phyloP scores from a whole-genome alignment of 2,329 filamentous ascomycete species.

The Phialophora verrucosa region DNA sequence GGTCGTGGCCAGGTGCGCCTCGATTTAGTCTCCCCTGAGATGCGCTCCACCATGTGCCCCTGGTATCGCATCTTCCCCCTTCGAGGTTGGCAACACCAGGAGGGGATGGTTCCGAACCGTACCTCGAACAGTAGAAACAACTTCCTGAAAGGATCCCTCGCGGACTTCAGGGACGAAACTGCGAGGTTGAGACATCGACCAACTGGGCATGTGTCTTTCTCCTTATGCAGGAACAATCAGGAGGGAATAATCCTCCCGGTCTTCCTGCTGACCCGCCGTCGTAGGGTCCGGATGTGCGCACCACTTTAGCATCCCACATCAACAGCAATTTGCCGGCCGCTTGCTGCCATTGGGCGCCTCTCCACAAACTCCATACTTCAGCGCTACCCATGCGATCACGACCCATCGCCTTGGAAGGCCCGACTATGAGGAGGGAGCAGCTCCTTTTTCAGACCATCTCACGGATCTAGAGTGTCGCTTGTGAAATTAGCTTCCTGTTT shows the following conservation, averaged over 20 bases:
- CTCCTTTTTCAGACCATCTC: conserved; percentile 25
- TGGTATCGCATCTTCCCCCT: not conserved
- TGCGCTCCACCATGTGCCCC: not conserved
- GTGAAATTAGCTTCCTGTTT: conserved; percentile 32
- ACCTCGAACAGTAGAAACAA: not conserved
- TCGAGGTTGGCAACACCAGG: not conserved
- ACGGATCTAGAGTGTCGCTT: conserved; percentile 19
- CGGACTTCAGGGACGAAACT: not conserved
- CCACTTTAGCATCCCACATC: not conserved
- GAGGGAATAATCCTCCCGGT: not conserved
- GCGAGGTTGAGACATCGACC: not conserved
- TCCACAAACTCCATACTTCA: conserved; percentile 9
- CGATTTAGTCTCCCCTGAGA: conserved; percentile 15
- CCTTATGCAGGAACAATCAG: conserved; percentile 3
- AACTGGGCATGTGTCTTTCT: not conserved
- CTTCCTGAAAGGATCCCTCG: not conserved
- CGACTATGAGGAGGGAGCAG: not conserved
- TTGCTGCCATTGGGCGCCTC: conserved; percentile 9
- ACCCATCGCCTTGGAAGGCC: conserved; percentile 8
- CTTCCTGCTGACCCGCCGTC: not conserved
- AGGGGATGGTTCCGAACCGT: not conserved
- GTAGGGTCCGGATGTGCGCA: not conserved
- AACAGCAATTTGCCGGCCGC: conserved; percentile 13
- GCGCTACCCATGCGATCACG: conserved; percentile 13
- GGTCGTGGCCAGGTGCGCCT: conserved; percentile 4